phyloP scores from a whole-genome alignment of 495 filamentous ascomycete species.

The Penicillium chermesinum region DNA sequence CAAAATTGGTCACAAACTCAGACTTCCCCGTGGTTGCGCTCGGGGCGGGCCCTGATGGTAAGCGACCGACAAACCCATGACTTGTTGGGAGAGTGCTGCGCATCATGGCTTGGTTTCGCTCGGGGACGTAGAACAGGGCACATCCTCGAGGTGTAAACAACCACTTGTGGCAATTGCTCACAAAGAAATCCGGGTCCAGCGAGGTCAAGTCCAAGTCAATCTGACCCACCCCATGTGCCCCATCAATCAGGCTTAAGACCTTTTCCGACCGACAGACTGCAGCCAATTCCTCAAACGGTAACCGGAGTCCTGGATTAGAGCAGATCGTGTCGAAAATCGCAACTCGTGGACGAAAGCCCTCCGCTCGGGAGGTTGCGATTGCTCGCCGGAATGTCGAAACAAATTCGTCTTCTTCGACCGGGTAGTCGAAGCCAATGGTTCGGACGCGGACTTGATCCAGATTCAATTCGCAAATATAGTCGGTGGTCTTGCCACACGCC shows the following conservation, averaged over 20 bases:
- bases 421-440: constrained; percentile 44
- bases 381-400: constrained; percentile 41
- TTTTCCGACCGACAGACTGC: constrained; percentile 52
- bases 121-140: constrained; percentile 69
- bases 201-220: constrained; percentile 54
- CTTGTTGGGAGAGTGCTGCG: constrained; percentile 63
- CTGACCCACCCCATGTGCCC: constrained; percentile 71
- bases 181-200: constrained; percentile 70
- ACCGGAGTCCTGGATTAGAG: constrained; percentile 61
- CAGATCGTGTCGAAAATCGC: constrained; percentile 72
- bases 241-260: constrained; percentile 60
- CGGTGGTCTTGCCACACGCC: constrained; percentile 60
- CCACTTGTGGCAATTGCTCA: constrained; percentile 82
- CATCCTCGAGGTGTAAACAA: constrained; percentile 67
- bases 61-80: constrained; percentile 36
- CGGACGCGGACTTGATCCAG: constrained; percentile 21
- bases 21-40: neutral
- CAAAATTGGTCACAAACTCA: constrained; percentile 61
- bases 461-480: constrained; percentile 59
- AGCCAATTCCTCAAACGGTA: constrained; percentile 64
- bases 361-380: constrained; percentile 31
- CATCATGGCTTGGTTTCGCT: constrained; percentile 66
- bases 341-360: constrained; percentile 43
- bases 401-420: constrained; percentile 52
- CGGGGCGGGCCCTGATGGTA: neutral